Percentiles rank a stretch among this genome's conserved stretches.
Evolutionary conservation across 2,329 filamentous ascomycete genomes (phyloP).

Genomic region (Penicillium sp.): DNA sequence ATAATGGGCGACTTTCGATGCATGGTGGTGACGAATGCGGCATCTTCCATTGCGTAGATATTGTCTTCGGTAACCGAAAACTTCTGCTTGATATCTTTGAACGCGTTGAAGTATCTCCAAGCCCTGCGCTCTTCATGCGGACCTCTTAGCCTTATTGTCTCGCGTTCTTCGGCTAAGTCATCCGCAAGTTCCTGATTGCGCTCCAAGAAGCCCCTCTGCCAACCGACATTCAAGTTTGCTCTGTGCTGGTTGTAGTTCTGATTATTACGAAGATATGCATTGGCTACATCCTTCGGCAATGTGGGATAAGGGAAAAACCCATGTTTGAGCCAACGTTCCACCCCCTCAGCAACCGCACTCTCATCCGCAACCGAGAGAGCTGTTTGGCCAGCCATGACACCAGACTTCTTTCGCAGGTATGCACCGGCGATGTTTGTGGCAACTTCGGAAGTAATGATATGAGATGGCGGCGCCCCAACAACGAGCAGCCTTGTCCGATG

Average conservation of each 20-base stretch:
- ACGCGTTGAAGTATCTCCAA: neutral
- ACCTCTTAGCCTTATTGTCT: neutral
- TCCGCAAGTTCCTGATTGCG: neutral
- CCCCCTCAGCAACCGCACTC: neutral
- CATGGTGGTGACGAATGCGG: neutral
- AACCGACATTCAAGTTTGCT: neutral
- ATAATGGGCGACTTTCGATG: neutral
- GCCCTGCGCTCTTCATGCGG: neutral
- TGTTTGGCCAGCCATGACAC: neutral
- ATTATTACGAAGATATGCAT: neutral
- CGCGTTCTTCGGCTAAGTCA: neutral
- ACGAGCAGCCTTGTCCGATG: neutral
- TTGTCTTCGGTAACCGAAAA: neutral
- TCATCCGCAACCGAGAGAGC: neutral
- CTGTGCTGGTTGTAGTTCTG: neutral
- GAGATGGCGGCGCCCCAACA: neutral
- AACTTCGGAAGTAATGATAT: neutral
- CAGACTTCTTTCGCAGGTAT: neutral
- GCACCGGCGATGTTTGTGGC: neutral
- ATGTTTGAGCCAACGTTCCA: neutral
- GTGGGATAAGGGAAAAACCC: neutral
- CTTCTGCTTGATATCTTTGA: neutral
- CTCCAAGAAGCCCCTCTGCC: neutral
- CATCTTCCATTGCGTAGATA: neutral
- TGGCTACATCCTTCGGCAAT: neutral